Evolutionary conservation across 202 grass and related monocot species (phyloP).

Genomic region (Panicum virgatum): DNA sequence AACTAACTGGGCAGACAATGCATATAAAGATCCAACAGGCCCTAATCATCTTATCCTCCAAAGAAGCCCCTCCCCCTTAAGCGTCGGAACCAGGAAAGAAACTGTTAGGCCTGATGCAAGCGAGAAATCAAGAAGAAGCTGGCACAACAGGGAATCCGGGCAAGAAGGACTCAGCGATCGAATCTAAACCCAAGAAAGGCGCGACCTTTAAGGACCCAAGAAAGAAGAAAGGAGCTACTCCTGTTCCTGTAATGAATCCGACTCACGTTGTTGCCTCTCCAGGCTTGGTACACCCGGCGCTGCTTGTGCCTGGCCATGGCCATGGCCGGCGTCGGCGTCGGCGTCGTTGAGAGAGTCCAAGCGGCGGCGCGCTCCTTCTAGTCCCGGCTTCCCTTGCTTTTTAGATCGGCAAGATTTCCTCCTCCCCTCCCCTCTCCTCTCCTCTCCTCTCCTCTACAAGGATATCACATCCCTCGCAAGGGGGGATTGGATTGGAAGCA

Average conservation of each 20-base stretch:
- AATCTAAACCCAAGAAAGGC: slow-evolving; percentile 1
- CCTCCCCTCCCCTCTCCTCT: background rate
- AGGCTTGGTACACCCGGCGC: slow-evolving; percentile 58
- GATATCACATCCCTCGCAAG: background rate
- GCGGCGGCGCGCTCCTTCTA: background rate
- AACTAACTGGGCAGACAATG: background rate
- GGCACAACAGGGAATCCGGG: background rate
- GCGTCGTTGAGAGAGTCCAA: background rate
- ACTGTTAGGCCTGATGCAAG: background rate
- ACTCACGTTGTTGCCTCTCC: slow-evolving; percentile 80
- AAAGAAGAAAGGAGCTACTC: background rate
- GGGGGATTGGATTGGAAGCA: background rate
- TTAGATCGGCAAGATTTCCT: slow-evolving; percentile 26
- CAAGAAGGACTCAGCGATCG: background rate
- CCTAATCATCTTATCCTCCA: background rate
- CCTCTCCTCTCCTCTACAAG: background rate
- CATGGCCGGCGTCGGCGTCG: slow-evolving; percentile 24
- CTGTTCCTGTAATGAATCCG: slow-evolving; percentile 14
- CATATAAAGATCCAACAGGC: slow-evolving; percentile 17
- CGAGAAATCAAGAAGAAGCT: slow-evolving; percentile 2
- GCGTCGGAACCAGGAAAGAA: background rate
- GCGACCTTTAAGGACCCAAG: slow-evolving; percentile 12
- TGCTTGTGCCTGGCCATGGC: slow-evolving; percentile 50
- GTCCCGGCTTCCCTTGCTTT: background rate
- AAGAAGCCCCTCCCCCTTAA: background rate